Conservation (phyloP, 306 rosid genomes). For the Lagenaria siceraria region DNA sequence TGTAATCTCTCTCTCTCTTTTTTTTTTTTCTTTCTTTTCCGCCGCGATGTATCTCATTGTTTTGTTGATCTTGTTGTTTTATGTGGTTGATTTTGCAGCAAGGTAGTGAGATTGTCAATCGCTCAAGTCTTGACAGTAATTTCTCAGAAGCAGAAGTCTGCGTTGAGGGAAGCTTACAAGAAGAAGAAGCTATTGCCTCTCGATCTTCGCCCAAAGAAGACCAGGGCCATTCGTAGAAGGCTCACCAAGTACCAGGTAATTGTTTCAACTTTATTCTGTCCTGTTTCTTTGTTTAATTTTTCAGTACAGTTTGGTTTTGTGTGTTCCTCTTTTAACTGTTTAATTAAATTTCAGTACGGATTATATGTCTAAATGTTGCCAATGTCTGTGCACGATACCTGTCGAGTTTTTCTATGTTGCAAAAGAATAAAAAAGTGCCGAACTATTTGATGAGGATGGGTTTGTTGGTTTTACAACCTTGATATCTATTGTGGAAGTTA, state of each 20-base stretch:
- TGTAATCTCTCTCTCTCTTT: slow-evolving; percentile 14
- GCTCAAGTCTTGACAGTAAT: slow-evolving; percentile 59
- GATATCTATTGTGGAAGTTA: background rate
- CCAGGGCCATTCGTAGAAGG: slow-evolving; percentile 51
- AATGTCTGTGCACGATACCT: background rate
- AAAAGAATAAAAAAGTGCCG: background rate
- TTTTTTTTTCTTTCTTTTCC: no score
- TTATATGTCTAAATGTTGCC: background rate
- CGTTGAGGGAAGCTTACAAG: slow-evolving; percentile 50
- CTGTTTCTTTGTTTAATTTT: background rate
- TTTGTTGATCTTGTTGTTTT: background rate
- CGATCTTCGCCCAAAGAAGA: slow-evolving; percentile 60
- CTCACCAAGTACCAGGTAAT: slow-evolving; percentile 62
- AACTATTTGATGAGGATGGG: background rate
- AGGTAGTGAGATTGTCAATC: slow-evolving; percentile 43
- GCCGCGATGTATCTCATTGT: background rate
- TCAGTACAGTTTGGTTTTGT: background rate
- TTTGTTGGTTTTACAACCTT: background rate
- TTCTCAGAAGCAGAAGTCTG: slow-evolving; percentile 55
- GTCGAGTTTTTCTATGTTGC: background rate
- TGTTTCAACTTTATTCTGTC: background rate
- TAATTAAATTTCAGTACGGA: background rate
- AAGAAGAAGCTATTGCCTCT: slow-evolving; percentile 49
- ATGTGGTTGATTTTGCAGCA: slow-evolving; percentile 21
- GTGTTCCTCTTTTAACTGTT: background rate